Evolutionary conservation across 75 land plant species (phyloP), one percentile per base, ranked within the genome.

Genomic region (Cupressus sempervirens): DNA sequence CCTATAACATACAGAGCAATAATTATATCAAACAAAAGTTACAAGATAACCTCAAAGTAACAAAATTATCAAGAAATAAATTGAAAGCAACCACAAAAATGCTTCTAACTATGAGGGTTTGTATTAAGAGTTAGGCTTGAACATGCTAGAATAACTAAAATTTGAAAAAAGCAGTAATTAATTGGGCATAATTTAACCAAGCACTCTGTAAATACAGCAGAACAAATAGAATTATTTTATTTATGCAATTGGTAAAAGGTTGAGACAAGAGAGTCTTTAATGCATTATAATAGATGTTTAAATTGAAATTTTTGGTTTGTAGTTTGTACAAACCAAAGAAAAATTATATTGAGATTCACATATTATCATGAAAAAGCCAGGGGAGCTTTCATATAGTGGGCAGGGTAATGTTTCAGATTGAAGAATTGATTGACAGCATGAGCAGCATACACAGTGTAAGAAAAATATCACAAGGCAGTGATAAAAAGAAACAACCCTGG

Each of bases 51-150:
- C 43, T 41, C 29, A 23, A 77, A 23, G 7, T 41, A 77, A 23
- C 11, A 1, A 77, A 76, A 77, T 41, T 36, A 23, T 43, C 45
- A 77, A 20, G 46, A 77, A 40, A 40, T 75, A 75, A 75, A 75
- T 41, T 38, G n/a, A 77, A 41, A 77, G 45, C 80, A 77, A 77
- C 10, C 46, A 77, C 80, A 77, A 77, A 77, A 26, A 29, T 40
- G 8, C 26, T 77, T 26, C 80, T 30, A 48, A 77, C 46, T 23
- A 41, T 11, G 10, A 77, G 45, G 46, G 1, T 34, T 38, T 77
- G 45, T 77, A 26, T 7, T 7, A 3, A 26, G 26, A 77, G n/a
- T 40, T 77, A 76, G 36, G 45, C 45, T 75, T 16, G 14, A 75
- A 3, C 5, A 5, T 16, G 43, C 40, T 75, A 75, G 20, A 38